Evolutionary conservation across 495 filamentous ascomycete species (phyloP), one percentile per base, ranked within the genome.

Genomic region (Pseudoneurospora amorphoporcata): DNA sequence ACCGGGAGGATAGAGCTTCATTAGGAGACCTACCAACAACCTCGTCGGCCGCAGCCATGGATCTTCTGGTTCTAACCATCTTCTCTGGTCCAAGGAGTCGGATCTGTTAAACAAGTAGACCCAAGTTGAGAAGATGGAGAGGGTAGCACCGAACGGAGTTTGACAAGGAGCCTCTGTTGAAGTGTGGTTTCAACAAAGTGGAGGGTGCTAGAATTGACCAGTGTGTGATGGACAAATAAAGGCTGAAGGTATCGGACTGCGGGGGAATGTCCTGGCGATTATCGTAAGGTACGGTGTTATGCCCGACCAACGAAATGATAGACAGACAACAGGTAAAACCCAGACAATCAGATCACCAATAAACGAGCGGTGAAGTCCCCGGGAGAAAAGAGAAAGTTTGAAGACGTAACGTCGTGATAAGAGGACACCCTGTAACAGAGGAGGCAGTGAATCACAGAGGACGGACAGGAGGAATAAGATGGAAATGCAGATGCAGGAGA

Each of bases 61-160:
- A 79, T 35, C 76, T 73, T 47, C 76, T 76, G 7, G 77, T 78
- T 38, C 73, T 70, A 14, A 71, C 76, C 77, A 79, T 79, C 38
- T 69, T 68, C 29, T 35, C 6, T 29, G 53, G 3, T 16, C 1
- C 23, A 29, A 68, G 10, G 32, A 29, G 32, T 16, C 16, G 17
- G 14, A 68, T 38, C 43, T 65, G 16, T 4, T 70, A 4, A 69
- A 43, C 41, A 4, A 29, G 19, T 35, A 32, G 39, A 47, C 53
- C 8, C 53, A 17, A 37, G 29, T 37, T 37, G 29, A 61, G 47
- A 58, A 58, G 12, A 35, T 61, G 53, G 29, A 35, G 12, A 65
- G 53, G 29, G 14, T 16, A 9, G 14, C 32, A 35, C 53, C 53
- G 53, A 65, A 8, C 10, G 29, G 53, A 16, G 3, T 3, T 65